Evolutionary conservation across 495 filamentous ascomycete species (phyloP).

Genomic region (Pyrenula aspistea): DNA sequence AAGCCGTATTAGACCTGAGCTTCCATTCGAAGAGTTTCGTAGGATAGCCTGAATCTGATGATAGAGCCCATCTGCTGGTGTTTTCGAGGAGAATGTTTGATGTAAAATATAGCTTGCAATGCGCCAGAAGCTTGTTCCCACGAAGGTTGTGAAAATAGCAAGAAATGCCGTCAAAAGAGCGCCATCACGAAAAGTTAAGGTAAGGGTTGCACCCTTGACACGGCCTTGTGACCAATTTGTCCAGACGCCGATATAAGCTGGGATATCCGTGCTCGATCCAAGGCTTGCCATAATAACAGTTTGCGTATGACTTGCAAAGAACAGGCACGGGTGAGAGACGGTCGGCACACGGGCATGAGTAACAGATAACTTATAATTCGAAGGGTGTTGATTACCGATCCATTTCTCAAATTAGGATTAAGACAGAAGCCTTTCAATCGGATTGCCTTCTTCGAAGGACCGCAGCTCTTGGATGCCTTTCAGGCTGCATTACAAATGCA

Average conservation of each 20-base stretch:
- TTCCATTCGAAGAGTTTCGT: neutral
- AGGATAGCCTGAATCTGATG: neutral
- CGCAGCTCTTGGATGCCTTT: neutral
- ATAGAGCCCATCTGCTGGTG: neutral
- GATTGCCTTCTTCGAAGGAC: neutral
- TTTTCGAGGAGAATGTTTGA: conserved; percentile 5
- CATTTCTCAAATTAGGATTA: neutral
- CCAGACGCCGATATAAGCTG: conserved; percentile 19
- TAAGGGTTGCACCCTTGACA: conserved; percentile 28
- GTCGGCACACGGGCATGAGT: neutral
- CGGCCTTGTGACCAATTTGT: conserved; percentile 27
- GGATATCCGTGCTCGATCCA: neutral
- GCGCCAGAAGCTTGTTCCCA: conserved; percentile 22
- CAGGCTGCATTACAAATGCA: neutral
- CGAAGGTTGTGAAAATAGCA: conserved; percentile 22
- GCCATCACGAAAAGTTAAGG: conserved; percentile 18
- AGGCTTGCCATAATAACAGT: neutral
- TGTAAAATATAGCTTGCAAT: conserved; percentile 25
- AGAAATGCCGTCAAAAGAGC: conserved; percentile 27
- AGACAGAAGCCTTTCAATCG: neutral
- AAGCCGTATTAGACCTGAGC: neutral
- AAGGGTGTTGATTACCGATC: neutral
- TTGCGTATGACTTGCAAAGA: neutral
- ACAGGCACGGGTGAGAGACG: neutral
- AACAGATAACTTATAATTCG: neutral